phyloP scores from a whole-genome alignment of 2,329 filamentous ascomycete species.

The Emmonsia crescens region DNA sequence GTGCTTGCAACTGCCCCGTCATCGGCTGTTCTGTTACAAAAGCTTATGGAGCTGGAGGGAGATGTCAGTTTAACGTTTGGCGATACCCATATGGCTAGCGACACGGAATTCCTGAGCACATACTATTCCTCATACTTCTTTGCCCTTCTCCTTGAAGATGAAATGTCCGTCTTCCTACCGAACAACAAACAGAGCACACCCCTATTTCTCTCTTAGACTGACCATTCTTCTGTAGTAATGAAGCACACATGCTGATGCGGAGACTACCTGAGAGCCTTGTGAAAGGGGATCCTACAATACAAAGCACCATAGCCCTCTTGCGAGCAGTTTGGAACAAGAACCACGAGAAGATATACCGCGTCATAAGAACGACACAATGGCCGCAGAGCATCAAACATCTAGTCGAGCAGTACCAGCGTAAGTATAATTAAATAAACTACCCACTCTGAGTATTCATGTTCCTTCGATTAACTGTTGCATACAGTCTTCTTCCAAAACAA shows the following conservation, averaged over 20 bases:
- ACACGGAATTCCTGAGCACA: conserved; percentile 23
- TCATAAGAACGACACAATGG: conserved; percentile 26
- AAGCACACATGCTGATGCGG: conserved; percentile 30
- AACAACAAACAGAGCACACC: not conserved
- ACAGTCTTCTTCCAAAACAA: conserved; percentile 30
- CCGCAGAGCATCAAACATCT: conserved; percentile 22
- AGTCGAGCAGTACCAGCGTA: conserved; percentile 28
- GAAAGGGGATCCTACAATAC: conserved; percentile 22
- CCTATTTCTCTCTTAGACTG: not conserved
- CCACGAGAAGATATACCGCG: conserved; percentile 26
- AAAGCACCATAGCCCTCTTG: conserved; percentile 26
- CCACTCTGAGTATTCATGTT: not conserved
- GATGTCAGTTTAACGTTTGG: conserved; percentile 23
- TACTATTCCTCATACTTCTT: conserved; percentile 33
- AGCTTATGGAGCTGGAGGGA: conserved; percentile 26
- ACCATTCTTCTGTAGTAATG: conserved; percentile 18
- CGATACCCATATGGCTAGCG: conserved; percentile 13
- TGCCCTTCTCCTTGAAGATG: conserved; percentile 28
- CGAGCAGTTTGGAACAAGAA: conserved; percentile 30
- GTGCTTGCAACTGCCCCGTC: conserved; percentile 21
- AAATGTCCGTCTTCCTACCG: conserved; percentile 23
- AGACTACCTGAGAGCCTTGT: conserved; percentile 25
- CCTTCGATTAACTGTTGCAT: not conserved
- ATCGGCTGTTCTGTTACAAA: conserved; percentile 26
- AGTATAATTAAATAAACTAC: conserved; percentile 5